Base-by-base conservation (phyloP, 768 basidiomycete species). In the Rubroboletus pulcherrimus region DNA sequence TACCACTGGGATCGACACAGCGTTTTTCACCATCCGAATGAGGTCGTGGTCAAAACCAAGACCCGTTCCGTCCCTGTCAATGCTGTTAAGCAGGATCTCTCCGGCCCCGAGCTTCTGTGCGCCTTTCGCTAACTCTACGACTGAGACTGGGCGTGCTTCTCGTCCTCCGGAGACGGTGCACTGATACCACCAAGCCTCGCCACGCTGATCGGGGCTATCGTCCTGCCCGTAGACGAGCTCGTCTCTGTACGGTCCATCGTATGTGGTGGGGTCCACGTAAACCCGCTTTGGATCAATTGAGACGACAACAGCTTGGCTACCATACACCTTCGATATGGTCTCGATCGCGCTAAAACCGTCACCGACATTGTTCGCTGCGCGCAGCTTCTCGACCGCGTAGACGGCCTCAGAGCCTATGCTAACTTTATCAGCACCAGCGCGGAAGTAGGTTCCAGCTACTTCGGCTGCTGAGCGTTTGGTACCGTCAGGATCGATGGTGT, bases 381-480 rank as follows among this genome's bases (percentile, higher is more conserved):
- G 82, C 60, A 95, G 74, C 55, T 82, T 83, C 75, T 98, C 96
- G 53, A 97, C 94, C 24, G 94, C 92, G 59, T 88, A 84, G 17
- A 98, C 97, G 1, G 97, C 96, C 63, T 99, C 97, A 30, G 88
- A 90, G 17, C 96, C 96, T 70, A 99, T 94, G 69, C 91, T 94
- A 46, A 99, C 95, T 75, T 99, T 99, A 77, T 99, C 97, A 9
- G 97, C 97, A 5, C 97, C 97, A 5, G 90, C 93, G 33, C 97
- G 86, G 75, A 99, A 99, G 74, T 99, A 99, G 14, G 87, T 84
- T 9, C 91, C 89, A 4, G 97, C 97, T 46, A 98, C 97, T 70
- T 98, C 95, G 54, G 97, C 79, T 14, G 97, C 97, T 30, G 83
- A 78, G 57, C 84, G 89, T 56, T 75, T 76, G 6, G 94, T 96